Conservation (phyloP, 768 basidiomycete species). For the Hypholoma fasciculare region DNA sequence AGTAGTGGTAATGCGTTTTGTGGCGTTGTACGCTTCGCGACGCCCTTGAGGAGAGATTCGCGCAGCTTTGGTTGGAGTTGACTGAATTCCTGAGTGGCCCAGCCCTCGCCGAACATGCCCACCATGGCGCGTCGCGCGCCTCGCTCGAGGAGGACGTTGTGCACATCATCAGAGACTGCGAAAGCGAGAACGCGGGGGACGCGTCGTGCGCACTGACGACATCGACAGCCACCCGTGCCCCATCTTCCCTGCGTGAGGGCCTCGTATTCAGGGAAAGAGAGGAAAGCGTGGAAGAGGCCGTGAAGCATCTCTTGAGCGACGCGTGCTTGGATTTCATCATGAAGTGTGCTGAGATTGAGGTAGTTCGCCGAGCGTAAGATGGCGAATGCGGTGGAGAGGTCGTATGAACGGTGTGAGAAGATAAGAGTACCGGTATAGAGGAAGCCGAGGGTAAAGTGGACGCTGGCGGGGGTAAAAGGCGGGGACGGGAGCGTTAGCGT, state of each 20-base stretch:
- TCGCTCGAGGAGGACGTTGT: slow-evolving; percentile 67
- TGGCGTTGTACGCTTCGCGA: slow-evolving; percentile 68
- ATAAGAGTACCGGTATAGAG: slow-evolving; percentile 93
- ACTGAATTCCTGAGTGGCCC: slow-evolving; percentile 85
- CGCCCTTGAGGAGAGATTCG: slow-evolving; percentile 69
- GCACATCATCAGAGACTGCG: slow-evolving; percentile 72
- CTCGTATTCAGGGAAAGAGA: slow-evolving; percentile 81
- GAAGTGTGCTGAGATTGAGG: slow-evolving; percentile 71
- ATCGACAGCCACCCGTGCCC: slow-evolving; percentile 84
- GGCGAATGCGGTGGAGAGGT: slow-evolving; percentile 88
- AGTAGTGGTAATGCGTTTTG: slow-evolving; percentile 69
- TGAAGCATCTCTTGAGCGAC: slow-evolving; percentile 89
- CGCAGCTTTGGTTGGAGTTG: slow-evolving; percentile 63
- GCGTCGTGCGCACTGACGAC: slow-evolving; percentile 79
- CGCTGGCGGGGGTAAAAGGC: slow-evolving; percentile 91
- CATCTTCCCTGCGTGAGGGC: slow-evolving; percentile 70
- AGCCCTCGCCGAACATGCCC: slow-evolving; percentile 84
- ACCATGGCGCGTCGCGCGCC: slow-evolving; percentile 77
- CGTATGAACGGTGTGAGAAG: slow-evolving; percentile 91
- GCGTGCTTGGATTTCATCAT: slow-evolving; percentile 78
- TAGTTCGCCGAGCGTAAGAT: slow-evolving; percentile 85
- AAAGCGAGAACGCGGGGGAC: slow-evolving; percentile 86
- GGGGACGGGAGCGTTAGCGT: slow-evolving; percentile 82
- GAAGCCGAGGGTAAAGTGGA: slow-evolving; percentile 93
- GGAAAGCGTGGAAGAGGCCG: slow-evolving; percentile 83